Evolutionary conservation across 768 basidiomycete species (phyloP), one percentile per base, ranked within the genome.

Genomic region (Mycena polygramma): DNA sequence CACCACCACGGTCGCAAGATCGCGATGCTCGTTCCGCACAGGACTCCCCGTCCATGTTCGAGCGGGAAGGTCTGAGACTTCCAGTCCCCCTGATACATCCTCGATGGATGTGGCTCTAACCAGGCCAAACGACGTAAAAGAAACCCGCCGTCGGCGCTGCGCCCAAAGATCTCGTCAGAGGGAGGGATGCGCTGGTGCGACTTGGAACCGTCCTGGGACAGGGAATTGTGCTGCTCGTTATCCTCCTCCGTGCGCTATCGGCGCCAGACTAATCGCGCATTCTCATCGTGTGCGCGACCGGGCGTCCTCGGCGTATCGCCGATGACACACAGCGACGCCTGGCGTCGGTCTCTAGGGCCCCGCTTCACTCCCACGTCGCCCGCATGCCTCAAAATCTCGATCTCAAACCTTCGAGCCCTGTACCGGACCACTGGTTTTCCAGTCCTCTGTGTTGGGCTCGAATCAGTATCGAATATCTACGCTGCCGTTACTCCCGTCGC

Each of bases 11-110:
- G 37, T 55, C 2, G 45, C 64, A 66, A 66, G 24, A 55, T 24
- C 35, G 64, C 64, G 57, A 66, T 39, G 64, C 64, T 66, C 64
- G 64, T 57, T 46, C n/a, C n/a, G n/a, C n/a, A n/a, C n/a, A n/a
- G n/a, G n/a, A n/a, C n/a, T n/a, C n/a, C n/a, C n/a, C n/a, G 54
- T 49, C 55, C 54, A 37, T 4, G 3, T 36, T 26, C 46, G 55
- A 57, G 55, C 55, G 64, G 64, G 45, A 66, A 57, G 64, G 54
- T 57, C 55, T 57, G 55, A 57, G 55, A 6, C 0, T 57, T 57
- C 36, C n/a, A 58, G 46, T 48, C 35, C 36, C 63, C 19, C 15
- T 14, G 20, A 39, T 57, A 6, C 64, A 58, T 66, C 64, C 55
- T 51, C 6, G 55, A 54, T 65, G 64, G 64, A 66, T 51, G 55